These are phyloP conservation scores for Leccinum ochraceum DNA, from an alignment of 768 basidiomycete species.

Conservation along the genomic window DNA sequence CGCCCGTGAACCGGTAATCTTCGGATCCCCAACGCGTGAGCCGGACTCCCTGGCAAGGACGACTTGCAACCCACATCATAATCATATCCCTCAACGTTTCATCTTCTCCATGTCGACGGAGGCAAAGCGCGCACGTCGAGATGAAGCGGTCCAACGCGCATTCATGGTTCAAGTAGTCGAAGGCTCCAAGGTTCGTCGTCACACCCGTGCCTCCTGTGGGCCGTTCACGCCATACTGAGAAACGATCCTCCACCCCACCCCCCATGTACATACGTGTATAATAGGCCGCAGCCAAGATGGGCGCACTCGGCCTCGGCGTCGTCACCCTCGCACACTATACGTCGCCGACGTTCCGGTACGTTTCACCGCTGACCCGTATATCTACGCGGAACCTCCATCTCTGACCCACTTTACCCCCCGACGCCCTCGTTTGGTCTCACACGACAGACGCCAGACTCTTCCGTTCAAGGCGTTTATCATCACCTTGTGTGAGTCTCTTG, in stretches of 20 bases:
- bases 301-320: constrained; percentile 57
- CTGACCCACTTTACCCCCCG: constrained; percentile 1
- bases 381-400: background rate
- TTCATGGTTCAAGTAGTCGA: constrained; percentile 60
- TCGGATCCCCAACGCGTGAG: constrained; percentile 3
- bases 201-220: background rate
- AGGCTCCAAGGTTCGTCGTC: constrained; percentile 50
- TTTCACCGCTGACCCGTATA: background rate
- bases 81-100: background rate
- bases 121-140: constrained; percentile 40
- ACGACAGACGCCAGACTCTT: constrained; percentile 69
- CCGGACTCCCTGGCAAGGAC: background rate
- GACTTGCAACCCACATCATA: background rate
- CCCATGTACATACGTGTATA: no score
- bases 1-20: constrained; percentile 1
- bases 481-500: constrained; percentile 56
- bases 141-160: constrained; percentile 58
- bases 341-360: constrained; percentile 75
- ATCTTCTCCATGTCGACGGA: constrained; percentile 26
- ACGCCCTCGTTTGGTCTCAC: background rate
- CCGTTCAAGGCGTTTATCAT: constrained; percentile 82
- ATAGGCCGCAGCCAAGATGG: constrained; percentile 56
- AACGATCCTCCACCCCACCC: background rate
- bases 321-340: constrained; percentile 63
- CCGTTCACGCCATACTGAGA: background rate